Conservation (phyloP, 768 basidiomycete genomes). For the Clavaria fumosa region DNA sequence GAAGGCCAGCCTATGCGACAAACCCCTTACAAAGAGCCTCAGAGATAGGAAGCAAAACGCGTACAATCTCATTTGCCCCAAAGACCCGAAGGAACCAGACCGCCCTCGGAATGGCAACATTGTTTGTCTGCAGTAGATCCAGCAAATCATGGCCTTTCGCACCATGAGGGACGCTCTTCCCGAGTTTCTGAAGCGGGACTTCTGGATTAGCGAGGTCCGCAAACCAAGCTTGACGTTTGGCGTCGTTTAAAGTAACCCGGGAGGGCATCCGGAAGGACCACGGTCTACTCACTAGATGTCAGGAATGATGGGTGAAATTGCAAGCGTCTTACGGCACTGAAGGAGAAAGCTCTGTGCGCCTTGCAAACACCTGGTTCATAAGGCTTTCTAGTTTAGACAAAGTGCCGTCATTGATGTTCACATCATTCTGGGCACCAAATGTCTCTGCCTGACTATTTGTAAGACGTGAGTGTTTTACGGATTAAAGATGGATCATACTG, state of each 20-base stretch:
- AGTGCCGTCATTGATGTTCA: conserved; percentile 35
- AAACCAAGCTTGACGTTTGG: conserved; percentile 72
- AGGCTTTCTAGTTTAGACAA: conserved; percentile 52
- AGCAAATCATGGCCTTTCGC: conserved; percentile 75
- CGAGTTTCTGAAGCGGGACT: conserved; percentile 67
- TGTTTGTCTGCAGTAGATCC: conserved; percentile 60
- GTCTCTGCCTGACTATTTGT: conserved; percentile 35
- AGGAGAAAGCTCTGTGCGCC: conserved; percentile 40
- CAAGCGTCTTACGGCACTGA: conserved; percentile 59
- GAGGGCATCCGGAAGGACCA: conserved; percentile 68
- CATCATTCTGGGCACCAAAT: conserved; percentile 40
- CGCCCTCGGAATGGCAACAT: conserved; percentile 66
- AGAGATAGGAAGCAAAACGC: conserved; percentile 6
- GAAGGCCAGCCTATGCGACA: conserved; percentile 41
- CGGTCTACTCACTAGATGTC: conserved; percentile 23
- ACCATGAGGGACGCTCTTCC: conserved; percentile 76
- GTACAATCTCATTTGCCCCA: conserved; percentile 75
- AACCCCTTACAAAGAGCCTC: conserved; percentile 4
- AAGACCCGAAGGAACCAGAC: conserved; percentile 82
- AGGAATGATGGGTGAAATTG: conserved; percentile 6
- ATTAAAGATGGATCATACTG: conserved; percentile 26
- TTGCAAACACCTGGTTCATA: conserved; percentile 60
- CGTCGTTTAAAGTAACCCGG: conserved; percentile 68
- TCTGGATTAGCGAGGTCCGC: conserved; percentile 67
- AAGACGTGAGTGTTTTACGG: neutral